phyloP scores from a whole-genome alignment of 768 basidiomycete genomes.

The Naganishia kalamii region DNA sequence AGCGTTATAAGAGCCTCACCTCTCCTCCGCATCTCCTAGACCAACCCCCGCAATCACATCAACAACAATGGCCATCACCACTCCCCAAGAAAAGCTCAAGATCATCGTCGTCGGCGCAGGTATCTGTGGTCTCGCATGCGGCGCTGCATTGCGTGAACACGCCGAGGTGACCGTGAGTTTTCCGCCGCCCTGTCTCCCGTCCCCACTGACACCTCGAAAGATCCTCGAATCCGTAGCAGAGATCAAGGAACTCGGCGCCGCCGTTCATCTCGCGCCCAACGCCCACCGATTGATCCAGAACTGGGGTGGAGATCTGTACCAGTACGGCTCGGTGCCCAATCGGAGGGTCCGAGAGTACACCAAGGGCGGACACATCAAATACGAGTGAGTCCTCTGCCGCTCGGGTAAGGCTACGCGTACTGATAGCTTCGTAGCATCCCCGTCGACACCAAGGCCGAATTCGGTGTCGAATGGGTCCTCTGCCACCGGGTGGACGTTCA shows the following conservation, averaged over 20 bases:
- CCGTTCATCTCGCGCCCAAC: slow-evolving; percentile 26
- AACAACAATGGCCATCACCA: background rate
- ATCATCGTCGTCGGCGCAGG: slow-evolving; percentile 23
- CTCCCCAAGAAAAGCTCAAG: slow-evolving; percentile 2
- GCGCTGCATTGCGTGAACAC: slow-evolving; percentile 11
- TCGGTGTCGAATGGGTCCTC: slow-evolving; percentile 21
- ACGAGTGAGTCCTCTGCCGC: background rate
- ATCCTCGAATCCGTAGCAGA: slow-evolving; percentile 10
- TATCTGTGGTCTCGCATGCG: slow-evolving; percentile 21
- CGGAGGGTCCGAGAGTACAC: slow-evolving; percentile 1
- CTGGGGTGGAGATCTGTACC: slow-evolving; percentile 21
- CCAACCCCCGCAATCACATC: too few species aligned
- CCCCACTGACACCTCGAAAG: background rate
- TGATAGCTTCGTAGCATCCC: background rate
- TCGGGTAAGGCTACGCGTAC: too few species aligned
- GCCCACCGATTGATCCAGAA: slow-evolving; percentile 16
- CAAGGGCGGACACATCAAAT: background rate
- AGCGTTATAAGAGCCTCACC: background rate
- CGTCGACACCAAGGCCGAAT: background rate
- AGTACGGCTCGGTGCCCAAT: slow-evolving; percentile 2
- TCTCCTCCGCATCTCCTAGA: background rate
- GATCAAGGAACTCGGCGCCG: slow-evolving; percentile 21
- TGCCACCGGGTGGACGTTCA: slow-evolving; percentile 29
- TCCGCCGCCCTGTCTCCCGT: background rate
- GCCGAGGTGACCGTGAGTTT: slow-evolving; percentile 19